Evolutionary conservation across 345 rosid genomes (phyloP).

Genomic region (Arabis hirsuta): DNA sequence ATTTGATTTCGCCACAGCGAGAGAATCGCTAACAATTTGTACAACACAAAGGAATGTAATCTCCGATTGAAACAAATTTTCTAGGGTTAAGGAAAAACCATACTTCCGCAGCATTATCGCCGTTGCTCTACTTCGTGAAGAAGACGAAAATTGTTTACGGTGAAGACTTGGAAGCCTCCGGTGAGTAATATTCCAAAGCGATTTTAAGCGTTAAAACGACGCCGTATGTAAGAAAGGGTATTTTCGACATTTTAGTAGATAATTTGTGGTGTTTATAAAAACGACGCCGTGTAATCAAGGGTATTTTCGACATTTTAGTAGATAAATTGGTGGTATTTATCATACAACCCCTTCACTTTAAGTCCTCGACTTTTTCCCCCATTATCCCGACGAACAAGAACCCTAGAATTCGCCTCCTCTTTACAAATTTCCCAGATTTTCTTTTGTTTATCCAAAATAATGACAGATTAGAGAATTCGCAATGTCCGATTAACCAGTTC

Average conservation of each 20-base stretch:
- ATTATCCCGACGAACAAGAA: conserved; percentile 42
- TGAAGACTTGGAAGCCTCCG: conserved; percentile 15
- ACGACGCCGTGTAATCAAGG: conserved; percentile 17
- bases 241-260: too few species aligned
- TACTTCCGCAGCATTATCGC: conserved; percentile 48
- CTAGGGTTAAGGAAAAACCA: conserved; percentile 22
- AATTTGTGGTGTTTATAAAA: conserved; percentile 17
- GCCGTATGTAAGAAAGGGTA: not conserved
- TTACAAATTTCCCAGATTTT: conserved; percentile 12
- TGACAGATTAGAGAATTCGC: not conserved
- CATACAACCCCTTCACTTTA: conserved; percentile 17
- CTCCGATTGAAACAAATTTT: not conserved
- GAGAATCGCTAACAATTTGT: conserved; percentile 12
- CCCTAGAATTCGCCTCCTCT: conserved; percentile 48
- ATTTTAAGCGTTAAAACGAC: conserved; percentile 29
- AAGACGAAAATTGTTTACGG: not conserved
- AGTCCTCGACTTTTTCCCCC: conserved; percentile 7
- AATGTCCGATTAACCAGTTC: conserved; percentile 15
- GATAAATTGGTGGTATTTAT: conserved; percentile 22
- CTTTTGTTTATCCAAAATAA: not conserved
- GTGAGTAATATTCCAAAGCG: not conserved
- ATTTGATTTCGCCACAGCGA: conserved; percentile 4
- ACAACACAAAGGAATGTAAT: not conserved
- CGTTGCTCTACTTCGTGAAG: conserved; percentile 9
- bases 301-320: too few species aligned